Conservation (phyloP, 1,284 basidiomycete genomes). For the Agaricales sp. region DNA sequence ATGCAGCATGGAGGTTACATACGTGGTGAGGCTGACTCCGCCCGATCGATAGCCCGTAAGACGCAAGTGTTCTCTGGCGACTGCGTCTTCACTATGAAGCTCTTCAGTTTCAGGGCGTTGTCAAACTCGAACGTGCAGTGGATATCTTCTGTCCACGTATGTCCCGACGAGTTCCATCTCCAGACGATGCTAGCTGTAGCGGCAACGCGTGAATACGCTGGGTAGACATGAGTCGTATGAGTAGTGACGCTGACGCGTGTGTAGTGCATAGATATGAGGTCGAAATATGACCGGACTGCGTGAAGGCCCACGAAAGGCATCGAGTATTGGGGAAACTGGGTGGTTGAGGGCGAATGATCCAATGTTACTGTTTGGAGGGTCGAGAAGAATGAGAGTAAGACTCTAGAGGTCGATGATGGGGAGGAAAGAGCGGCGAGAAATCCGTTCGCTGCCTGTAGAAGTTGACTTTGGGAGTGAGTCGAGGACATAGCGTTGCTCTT, state of each 20-base stretch:
- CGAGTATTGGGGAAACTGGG: slow-evolving; percentile 21
- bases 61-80: slow-evolving; percentile 28
- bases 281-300: slow-evolving; percentile 36
- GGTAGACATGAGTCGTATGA: slow-evolving; percentile 12
- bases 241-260: slow-evolving; percentile 15
- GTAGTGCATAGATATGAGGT: slow-evolving; percentile 24
- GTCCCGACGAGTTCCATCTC: slow-evolving; percentile 31
- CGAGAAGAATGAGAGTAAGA: slow-evolving; percentile 27
- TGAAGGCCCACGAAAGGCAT: slow-evolving; percentile 25
- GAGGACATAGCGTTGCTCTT: too few species aligned
- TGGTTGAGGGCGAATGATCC: slow-evolving; percentile 26
- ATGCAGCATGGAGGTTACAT: not conserved
- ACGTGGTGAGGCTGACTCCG: not conserved
- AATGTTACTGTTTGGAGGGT: slow-evolving; percentile 23
- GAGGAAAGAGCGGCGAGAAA: slow-evolving; percentile 26
- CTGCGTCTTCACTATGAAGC: slow-evolving; percentile 26
- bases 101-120: slow-evolving; percentile 27
- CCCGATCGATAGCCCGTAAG: slow-evolving; percentile 28
- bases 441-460: slow-evolving; percentile 20
- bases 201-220: slow-evolving; percentile 12
- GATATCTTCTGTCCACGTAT: slow-evolving; percentile 30
- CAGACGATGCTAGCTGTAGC: slow-evolving; percentile 27
- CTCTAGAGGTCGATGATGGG: slow-evolving; percentile 18
- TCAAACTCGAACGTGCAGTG: slow-evolving; percentile 32
- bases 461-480: slow-evolving; percentile 18